Evolutionary conservation across 2,329 filamentous ascomycete genomes (phyloP), one percentile per base, ranked within the genome.

Genomic region (Ilyonectria robusta): DNA sequence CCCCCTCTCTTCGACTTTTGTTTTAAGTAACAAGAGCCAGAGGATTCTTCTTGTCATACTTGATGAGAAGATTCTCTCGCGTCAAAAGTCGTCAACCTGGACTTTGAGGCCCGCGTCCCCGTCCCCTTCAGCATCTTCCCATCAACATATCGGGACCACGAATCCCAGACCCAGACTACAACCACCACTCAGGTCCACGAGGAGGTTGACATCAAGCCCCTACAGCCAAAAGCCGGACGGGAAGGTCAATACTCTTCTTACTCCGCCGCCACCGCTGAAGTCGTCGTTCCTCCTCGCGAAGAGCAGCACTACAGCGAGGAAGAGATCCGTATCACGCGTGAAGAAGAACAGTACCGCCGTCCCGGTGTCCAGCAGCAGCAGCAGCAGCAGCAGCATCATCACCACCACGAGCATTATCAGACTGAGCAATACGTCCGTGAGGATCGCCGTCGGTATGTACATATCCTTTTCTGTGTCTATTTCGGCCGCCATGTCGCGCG

Each of bases 121-220:
- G 96, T 98, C 87, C 95, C 95, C 87, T 97, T 98, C 92, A 98
- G 94, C 93, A 93, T 98, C 93, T 98, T 98, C 91, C 95, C 95
- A 88, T 97, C 94, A 85, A 94, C 94, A 86, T 98, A 98, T 90
- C 91, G 93, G 83, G 87, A 87, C 82, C 82, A 81, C 79, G 82
- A 81, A 72, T 76, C 77, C 70, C 78, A 82, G 73, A 80, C 87
- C 86, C 87, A 87, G 83, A 87, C 85, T 80, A 84, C 78, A 72
- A 85, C 78, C 82, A 91, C 91, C 81, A 66, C 58, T 6, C 63
- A 66, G 51, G 53, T 66, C 7, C 91, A 94, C 91, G 91, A 95
- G 91, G 94, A 97, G 91, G 90, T 93, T 87, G 91, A 95, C 86
- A 90, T 94, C 87, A 91, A 92, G 81, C 88, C 94, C 76, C 86